Evolutionary conservation across 2,329 filamentous ascomycete genomes (phyloP).

Genomic region (Penicillium glabrum): DNA sequence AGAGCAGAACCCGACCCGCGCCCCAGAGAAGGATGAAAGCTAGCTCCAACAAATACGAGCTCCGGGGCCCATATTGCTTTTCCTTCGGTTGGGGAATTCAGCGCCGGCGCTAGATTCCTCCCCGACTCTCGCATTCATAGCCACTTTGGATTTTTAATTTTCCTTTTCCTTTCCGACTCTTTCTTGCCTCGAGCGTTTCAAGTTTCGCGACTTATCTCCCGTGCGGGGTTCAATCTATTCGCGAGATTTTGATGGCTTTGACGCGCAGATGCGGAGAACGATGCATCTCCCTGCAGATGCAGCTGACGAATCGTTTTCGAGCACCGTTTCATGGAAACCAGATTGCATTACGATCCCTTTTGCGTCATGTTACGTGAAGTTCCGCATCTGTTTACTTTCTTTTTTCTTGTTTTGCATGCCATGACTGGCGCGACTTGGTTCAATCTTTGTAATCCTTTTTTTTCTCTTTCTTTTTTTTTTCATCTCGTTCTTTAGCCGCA

Average conservation of each 20-base stretch:
- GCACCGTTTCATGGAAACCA: not conserved
- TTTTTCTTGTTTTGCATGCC: conserved; percentile 15
- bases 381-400: not conserved
- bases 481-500: conserved; percentile 14
- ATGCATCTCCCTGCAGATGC: not conserved
- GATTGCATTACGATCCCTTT: conserved; percentile 4
- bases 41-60: not conserved
- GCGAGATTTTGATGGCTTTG: conserved; percentile 7
- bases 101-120: conserved; percentile 18
- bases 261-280: conserved; percentile 22
- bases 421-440: not conserved
- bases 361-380: conserved; percentile 6
- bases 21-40: not conserved
- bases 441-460: conserved; percentile 11
- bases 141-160: conserved; percentile 2
- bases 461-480: conserved; percentile 15
- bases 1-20: not conserved
- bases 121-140: conserved; percentile 16
- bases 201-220: not conserved
- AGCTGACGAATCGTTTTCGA: not conserved
- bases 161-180: conserved; percentile 2
- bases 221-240: conserved; percentile 5
- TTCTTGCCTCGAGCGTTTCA: conserved; percentile 2
- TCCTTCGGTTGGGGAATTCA: conserved; percentile 6
- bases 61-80: not conserved